Conservation (phyloP, 2,329 filamentous ascomycete species). For the Trichoderma polysporum region DNA sequence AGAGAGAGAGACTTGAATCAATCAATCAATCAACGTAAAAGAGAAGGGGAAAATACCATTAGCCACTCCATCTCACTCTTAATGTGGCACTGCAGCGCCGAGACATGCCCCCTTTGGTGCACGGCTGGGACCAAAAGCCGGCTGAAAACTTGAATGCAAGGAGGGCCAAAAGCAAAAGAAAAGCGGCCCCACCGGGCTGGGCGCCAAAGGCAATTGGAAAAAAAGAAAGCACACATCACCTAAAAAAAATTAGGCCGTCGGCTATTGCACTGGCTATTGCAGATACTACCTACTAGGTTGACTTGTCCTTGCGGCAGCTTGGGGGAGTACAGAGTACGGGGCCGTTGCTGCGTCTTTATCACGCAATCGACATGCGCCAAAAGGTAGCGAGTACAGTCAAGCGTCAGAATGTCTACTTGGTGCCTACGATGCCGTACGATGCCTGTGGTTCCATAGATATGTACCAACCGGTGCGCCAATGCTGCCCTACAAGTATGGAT, state of each 20-base stretch:
- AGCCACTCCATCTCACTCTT: not conserved
- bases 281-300: too few species aligned
- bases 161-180: not conserved
- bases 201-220: not conserved
- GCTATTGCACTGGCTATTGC: slow-evolving; percentile 7
- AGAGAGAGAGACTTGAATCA: too few species aligned
- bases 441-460: too few species aligned
- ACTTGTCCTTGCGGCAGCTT: not conserved
- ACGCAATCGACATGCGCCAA: not conserved
- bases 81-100: slow-evolving; percentile 5
- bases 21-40: too few species aligned
- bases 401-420: not conserved
- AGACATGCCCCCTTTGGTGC: slow-evolving; percentile 11
- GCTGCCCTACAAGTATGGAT: not conserved
- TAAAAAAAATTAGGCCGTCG: not conserved
- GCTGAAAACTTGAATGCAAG: slow-evolving; percentile 12
- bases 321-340: not conserved
- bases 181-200: slow-evolving; percentile 5
- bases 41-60: too few species aligned
- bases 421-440: too few species aligned
- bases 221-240: not conserved
- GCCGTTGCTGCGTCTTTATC: not conserved
- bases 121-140: not conserved
- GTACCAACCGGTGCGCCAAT: too few species aligned
- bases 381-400: not conserved